Base-by-base conservation (phyloP, 1,139 yeast species). In the Magnusiomyces suaveolens region DNA sequence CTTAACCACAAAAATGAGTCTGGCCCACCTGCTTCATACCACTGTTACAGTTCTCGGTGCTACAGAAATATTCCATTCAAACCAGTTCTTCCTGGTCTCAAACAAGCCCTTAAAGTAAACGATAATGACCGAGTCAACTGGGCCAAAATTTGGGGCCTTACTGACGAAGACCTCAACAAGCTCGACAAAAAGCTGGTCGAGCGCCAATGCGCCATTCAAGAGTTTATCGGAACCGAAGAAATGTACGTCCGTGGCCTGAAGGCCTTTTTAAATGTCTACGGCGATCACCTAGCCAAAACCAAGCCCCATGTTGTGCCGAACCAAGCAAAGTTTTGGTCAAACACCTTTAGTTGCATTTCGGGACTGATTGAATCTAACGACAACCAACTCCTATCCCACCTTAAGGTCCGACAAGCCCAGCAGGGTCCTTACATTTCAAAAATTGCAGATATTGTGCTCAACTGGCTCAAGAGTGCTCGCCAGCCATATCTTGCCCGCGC, bases 151-250 rank as follows among this genome's bases (percentile, higher is more conserved):
- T 87, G 94, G 90, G 77, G 52, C 1, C 21, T 56, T n/a, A 24
- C 53, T 21, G 77, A 79, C 2, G 82, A 79, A 21, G 84, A 81
- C 52, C 65, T 85, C 38, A 69, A 75, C 14, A 78, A 75, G 43
- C 72, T 82, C 14, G 84, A 80, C 56, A 79, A 78, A 32, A 71
- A 71, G 12, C 79, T 81, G 52, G 74, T 84, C 14, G 82, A 81
- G 63, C 75, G 83, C 43, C 96, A 88, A 65, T 84, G 87, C 52
- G 81, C 83, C 52, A 78, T 87, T 3, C 90, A 85, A 67, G 96
- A 88, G 65, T 70, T 87, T 50, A 79, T 88, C 39, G 75, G 83
- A 55, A 79, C 83, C 53, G 96, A 87, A 60, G 89, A 84, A 61
- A 78, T 81, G n/a, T 85, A 84, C 56, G 77, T 87, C 32, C 81